These are phyloP conservation scores for Myxozyma sirexii DNA, from an alignment of 805 yeast genomes.

Conservation along the genomic window DNA sequence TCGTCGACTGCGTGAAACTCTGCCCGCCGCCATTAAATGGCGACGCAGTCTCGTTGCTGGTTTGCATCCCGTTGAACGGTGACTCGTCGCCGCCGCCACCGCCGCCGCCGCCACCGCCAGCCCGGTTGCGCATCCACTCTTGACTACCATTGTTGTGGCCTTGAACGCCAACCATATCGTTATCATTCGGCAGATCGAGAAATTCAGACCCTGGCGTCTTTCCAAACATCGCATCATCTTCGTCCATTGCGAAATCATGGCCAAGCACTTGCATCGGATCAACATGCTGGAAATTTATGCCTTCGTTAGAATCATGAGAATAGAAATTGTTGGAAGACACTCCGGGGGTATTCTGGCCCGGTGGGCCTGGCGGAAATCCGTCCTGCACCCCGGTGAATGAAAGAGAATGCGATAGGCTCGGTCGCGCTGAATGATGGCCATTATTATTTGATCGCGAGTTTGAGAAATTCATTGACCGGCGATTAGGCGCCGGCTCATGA, in stretches of 20 bases:
- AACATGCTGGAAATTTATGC: constrained; percentile 22
- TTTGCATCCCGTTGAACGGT: constrained; percentile 2
- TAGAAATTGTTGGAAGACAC: constrained; percentile 17
- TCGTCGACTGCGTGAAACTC: background rate
- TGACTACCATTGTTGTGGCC: background rate
- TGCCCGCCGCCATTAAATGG: constrained; percentile 5
- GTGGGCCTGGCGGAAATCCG: constrained; percentile 29
- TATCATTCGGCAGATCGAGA: constrained; percentile 22
- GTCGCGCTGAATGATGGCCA: constrained; percentile 14
- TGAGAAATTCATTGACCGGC: constrained; percentile 21
- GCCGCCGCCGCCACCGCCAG: background rate
- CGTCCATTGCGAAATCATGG: constrained; percentile 22
- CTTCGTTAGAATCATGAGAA: background rate
- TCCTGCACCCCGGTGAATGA: constrained; percentile 21
- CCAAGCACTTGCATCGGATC: constrained; percentile 30
- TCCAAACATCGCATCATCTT: constrained; percentile 11
- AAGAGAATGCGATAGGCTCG: constrained; percentile 26
- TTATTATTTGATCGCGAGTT: constrained; percentile 1
- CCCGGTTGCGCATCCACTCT: constrained; percentile 12
- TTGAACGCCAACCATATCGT: constrained; percentile 11
- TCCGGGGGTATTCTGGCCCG: constrained; percentile 30
- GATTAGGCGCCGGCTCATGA: constrained; percentile 32
- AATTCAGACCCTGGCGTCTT: constrained; percentile 19
- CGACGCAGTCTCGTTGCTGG: constrained; percentile 2
- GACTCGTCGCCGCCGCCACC: constrained; percentile 4